A percentile compares a stretch with the other conserved stretches of the same genome.
Evolutionary conservation across 768 basidiomycete species (phyloP).

Genomic region (Leccinum truebloodii): DNA sequence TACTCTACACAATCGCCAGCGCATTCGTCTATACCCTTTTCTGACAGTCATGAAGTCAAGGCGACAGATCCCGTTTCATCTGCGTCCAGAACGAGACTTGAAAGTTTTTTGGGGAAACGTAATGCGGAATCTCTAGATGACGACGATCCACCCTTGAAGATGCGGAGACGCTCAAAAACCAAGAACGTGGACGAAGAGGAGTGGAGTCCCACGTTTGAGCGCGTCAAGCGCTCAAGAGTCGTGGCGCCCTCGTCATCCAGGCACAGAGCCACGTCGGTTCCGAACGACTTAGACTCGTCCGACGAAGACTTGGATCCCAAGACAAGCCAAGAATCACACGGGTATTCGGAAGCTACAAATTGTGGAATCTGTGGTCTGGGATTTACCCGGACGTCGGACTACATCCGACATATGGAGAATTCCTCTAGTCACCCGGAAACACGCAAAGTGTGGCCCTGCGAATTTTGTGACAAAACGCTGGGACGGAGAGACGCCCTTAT

Average conservation of each 20-base stretch:
- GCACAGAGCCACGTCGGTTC: neutral
- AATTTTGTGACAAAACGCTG: slow-evolving; percentile 18
- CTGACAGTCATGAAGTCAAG: neutral
- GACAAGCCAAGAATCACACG: neutral
- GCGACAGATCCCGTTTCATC: neutral
- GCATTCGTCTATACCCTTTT: neutral
- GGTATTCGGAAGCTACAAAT: neutral
- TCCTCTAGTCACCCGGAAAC: slow-evolving; percentile 25
- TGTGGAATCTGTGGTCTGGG: slow-evolving; percentile 19
- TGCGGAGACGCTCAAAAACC: slow-evolving; percentile 11
- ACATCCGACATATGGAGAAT: slow-evolving; percentile 24
- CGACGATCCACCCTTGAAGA: slow-evolving; percentile 2
- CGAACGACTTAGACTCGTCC: neutral
- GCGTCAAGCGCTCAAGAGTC: slow-evolving; percentile 6
- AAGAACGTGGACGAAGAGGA: slow-evolving; percentile 25
- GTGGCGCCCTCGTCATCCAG: neutral
- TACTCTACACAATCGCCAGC: slow-evolving; percentile 2
- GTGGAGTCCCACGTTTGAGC: slow-evolving; percentile 15
- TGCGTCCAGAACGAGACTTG: neutral
- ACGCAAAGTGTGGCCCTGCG: slow-evolving; percentile 28
- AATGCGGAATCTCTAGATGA: slow-evolving; percentile 1
- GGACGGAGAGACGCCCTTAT: slow-evolving; percentile 30
- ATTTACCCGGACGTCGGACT: slow-evolving; percentile 26
- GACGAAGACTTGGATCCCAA: neutral
- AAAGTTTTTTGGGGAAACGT: slow-evolving; percentile 16